phyloP scores from a whole-genome alignment of 345 rosid genomes.

The Capsella bursapastoris region DNA sequence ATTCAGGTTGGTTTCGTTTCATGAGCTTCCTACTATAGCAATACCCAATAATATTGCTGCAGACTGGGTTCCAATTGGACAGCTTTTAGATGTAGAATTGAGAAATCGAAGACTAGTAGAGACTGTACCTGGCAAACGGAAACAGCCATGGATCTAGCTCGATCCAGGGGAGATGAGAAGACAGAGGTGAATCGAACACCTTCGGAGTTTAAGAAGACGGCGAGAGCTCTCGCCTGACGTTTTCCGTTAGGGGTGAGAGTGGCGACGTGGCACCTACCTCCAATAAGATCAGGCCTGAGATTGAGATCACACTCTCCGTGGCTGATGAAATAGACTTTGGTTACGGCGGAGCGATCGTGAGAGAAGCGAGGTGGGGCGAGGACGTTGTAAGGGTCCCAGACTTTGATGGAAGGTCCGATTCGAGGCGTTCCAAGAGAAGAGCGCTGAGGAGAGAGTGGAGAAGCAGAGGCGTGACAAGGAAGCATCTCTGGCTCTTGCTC shows the following conservation, averaged over 20 bases:
- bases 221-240: slow-evolving; percentile 95
- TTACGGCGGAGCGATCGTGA: slow-evolving; percentile 41
- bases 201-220: slow-evolving; percentile 84
- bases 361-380: slow-evolving; percentile 67
- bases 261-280: slow-evolving; percentile 79
- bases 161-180: slow-evolving; percentile 86
- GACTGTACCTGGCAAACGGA: slow-evolving; percentile 77
- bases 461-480: slow-evolving; percentile 92
- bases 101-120: slow-evolving; percentile 6
- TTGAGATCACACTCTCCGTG: slow-evolving; percentile 87
- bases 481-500: slow-evolving; percentile 93
- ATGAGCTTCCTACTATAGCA: background rate
- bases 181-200: slow-evolving; percentile 79
- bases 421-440: slow-evolving; percentile 93
- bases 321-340: slow-evolving; percentile 76
- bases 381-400: slow-evolving; percentile 98
- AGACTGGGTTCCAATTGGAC: background rate
- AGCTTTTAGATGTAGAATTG: slow-evolving; percentile 20
- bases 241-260: slow-evolving; percentile 77
- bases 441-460: slow-evolving; percentile 95
- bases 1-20: background rate
- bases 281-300: slow-evolving; percentile 82
- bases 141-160: slow-evolving; percentile 87
- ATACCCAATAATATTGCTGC: background rate
- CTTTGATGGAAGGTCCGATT: slow-evolving; percentile 92